phyloP scores from a whole-genome alignment of 768 basidiomycete genomes.

The Hypholoma sublateritium region DNA sequence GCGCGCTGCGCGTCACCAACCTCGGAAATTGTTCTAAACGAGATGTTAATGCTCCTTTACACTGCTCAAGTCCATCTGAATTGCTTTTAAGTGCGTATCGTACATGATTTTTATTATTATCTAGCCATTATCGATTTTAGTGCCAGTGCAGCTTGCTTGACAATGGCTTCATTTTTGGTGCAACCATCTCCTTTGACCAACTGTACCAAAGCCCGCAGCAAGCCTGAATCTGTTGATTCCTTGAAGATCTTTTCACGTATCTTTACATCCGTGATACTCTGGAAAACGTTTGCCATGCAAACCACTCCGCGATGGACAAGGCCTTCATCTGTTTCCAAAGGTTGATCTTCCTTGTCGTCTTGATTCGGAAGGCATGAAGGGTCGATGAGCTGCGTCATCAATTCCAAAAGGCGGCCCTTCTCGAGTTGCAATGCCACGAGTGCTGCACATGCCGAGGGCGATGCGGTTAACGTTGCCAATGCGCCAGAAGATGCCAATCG shows the following conservation, averaged over 20 bases:
- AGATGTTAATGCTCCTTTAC: no score
- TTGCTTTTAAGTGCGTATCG: no score
- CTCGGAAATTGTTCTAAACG: background rate
- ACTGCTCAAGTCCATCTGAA: no score
- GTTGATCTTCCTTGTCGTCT: constrained; percentile 35
- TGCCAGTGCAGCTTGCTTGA: constrained; percentile 19
- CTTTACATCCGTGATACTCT: constrained; percentile 40
- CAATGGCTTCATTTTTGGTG: constrained; percentile 15
- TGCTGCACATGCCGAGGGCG: constrained; percentile 55
- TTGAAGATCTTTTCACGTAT: constrained; percentile 43
- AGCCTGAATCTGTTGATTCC: constrained; percentile 52
- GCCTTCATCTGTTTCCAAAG: constrained; percentile 47
- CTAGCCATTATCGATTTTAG: constrained; percentile 13
- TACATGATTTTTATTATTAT: background rate
- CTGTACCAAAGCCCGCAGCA: constrained; percentile 47
- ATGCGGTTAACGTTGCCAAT: constrained; percentile 74
- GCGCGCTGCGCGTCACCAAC: background rate
- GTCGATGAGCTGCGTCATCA: constrained; percentile 69
- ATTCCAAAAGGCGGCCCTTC: constrained; percentile 58
- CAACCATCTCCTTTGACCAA: constrained; percentile 19
- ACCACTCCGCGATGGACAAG: constrained; percentile 78
- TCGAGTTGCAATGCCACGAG: constrained; percentile 68
- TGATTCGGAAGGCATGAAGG: constrained; percentile 39
- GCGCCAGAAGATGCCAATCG: constrained; percentile 90
- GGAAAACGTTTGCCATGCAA: constrained; percentile 65